Base-by-base conservation (phyloP, 805 yeast species). In the Lipomyces yamanashiensis region DNA sequence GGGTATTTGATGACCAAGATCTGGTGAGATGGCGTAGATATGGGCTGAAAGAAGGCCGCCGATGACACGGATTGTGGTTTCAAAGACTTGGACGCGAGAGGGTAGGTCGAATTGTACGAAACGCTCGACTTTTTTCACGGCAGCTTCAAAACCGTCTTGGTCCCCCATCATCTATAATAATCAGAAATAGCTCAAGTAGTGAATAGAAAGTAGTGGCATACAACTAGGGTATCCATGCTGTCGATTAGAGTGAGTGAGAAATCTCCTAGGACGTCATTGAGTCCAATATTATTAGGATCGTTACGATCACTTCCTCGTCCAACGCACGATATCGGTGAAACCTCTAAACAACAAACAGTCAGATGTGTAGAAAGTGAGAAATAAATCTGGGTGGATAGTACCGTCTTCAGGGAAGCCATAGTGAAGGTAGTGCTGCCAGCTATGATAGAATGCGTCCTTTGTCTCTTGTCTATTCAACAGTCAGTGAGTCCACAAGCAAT, bases 251-350 rank as follows among this genome's bases (percentile, higher is more conserved):
- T 90, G 69, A 87, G 81, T 0, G 96, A 85, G 61, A 85, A 87
- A 71, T 91, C 91, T 0, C 98, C 98, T 77, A 91, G 74, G 0
- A 88, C 95, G 73, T 92, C 98, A 72, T 90, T 91, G 51, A 88
- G 78, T 23, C 83, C 84, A 1, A 83, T 78, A 70, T 91, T 87
- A 7, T 75, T 71, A 1, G 80, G 71, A 69, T 88, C 80, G 0
- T 75, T 75, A 62, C 77, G 80, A 71, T 90, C 91, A 12, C 91
- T 85, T 2, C 86, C 88, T 56, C 84, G 83, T 0, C 91, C 88
- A 21, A 72, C 74, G 73, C 98, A 92, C 0, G 87, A 74, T 12
- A 89, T 70, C 0, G 98, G 98, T 41, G 81, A 76, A 8, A 92
- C 84, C 72, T 92, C 80, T 67, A 37, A 12, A 23, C 19, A 1